A percentile compares a stretch with the other conserved stretches of the same genome.
Conservation (phyloP, 495 filamentous ascomycete species). For the Evansstolkia leycettana region DNA sequence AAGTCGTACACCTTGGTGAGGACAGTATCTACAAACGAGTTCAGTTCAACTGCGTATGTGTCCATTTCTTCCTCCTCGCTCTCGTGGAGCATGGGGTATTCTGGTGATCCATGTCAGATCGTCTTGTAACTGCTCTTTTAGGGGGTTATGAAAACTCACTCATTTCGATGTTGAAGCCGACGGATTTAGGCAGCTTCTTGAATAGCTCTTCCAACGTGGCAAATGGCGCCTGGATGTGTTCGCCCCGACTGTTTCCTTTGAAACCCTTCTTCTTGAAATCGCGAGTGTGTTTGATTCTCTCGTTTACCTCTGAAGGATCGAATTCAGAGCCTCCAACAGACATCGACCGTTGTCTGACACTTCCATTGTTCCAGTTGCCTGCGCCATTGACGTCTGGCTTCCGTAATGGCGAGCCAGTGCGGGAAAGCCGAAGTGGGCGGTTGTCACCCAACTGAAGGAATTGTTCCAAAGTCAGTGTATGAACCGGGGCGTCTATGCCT, state of each 20-base stretch:
- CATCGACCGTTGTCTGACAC: conserved; percentile 38
- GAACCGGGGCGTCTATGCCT: conserved; percentile 92
- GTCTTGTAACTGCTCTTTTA: conserved; percentile 15
- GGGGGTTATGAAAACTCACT: conserved; percentile 34
- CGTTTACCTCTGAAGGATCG: conserved; percentile 51
- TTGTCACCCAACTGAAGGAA: conserved; percentile 76
- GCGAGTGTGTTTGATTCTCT: conserved; percentile 93
- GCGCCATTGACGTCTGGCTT: conserved; percentile 5
- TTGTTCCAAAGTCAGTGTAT: conserved; percentile 84
- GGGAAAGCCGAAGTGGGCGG: conserved; percentile 27
- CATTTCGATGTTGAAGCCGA: conserved; percentile 98
- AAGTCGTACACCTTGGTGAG: conserved; percentile 74
- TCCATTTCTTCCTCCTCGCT: conserved; percentile 95
- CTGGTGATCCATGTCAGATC: conserved; percentile 26
- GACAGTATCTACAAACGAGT: conserved; percentile 92
- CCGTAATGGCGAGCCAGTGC: conserved; percentile 33
- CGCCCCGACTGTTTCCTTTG: conserved; percentile 89
- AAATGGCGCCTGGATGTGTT: conserved; percentile 88
- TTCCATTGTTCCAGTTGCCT: conserved; percentile 6
- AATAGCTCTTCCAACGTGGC: conserved; percentile 93
- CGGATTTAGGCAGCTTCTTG: conserved; percentile 59
- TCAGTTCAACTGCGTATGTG: conserved; percentile 90
- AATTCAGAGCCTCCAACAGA: conserved; percentile 42
- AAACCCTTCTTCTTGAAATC: conserved; percentile 89
- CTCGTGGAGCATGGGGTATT: conserved; percentile 96